phyloP scores from a whole-genome alignment of 2,329 filamentous ascomycete species.

The Juglanconis sp. region DNA sequence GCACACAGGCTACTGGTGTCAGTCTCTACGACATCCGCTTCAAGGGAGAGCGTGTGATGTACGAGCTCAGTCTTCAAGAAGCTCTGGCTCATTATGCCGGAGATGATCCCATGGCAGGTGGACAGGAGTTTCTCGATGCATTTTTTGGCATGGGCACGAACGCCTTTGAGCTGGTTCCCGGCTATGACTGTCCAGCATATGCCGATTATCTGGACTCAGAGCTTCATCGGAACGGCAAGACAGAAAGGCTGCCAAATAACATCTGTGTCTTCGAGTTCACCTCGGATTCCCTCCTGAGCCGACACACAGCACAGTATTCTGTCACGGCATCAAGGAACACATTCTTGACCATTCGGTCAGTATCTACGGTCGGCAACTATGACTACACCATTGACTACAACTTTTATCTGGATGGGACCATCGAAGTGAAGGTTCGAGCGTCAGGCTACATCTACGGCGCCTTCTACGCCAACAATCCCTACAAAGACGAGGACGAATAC shows the following conservation, averaged over 20 bases:
- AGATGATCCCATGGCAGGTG: slow-evolving; percentile 40
- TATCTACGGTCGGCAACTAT: slow-evolving; percentile 42
- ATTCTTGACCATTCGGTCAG: slow-evolving; percentile 32
- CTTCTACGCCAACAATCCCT: slow-evolving; percentile 26
- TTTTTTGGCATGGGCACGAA: slow-evolving; percentile 34
- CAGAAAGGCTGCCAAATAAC: slow-evolving; percentile 28
- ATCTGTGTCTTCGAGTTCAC: slow-evolving; percentile 40
- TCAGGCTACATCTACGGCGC: slow-evolving; percentile 36
- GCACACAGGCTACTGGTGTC: slow-evolving; percentile 41
- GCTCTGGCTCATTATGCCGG: slow-evolving; percentile 51
- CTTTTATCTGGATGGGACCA: slow-evolving; percentile 33
- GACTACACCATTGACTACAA: slow-evolving; percentile 36
- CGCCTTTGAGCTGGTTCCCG: slow-evolving; percentile 36
- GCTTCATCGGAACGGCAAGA: slow-evolving; percentile 30
- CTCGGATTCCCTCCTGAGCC: slow-evolving; percentile 33
- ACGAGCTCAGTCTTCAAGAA: slow-evolving; percentile 51
- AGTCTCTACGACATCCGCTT: slow-evolving; percentile 48
- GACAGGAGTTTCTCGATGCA: slow-evolving; percentile 41
- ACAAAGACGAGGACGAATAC: slow-evolving; percentile 30
- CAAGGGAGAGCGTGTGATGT: slow-evolving; percentile 48
- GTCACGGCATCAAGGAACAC: slow-evolving; percentile 29
- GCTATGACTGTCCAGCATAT: slow-evolving; percentile 37
- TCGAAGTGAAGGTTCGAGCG: slow-evolving; percentile 36
- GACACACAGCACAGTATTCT: slow-evolving; percentile 31
- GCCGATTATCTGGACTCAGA: slow-evolving; percentile 32